Base-by-base conservation (phyloP, 139 green algal genomes). In the Chlorella sp. region DNA sequence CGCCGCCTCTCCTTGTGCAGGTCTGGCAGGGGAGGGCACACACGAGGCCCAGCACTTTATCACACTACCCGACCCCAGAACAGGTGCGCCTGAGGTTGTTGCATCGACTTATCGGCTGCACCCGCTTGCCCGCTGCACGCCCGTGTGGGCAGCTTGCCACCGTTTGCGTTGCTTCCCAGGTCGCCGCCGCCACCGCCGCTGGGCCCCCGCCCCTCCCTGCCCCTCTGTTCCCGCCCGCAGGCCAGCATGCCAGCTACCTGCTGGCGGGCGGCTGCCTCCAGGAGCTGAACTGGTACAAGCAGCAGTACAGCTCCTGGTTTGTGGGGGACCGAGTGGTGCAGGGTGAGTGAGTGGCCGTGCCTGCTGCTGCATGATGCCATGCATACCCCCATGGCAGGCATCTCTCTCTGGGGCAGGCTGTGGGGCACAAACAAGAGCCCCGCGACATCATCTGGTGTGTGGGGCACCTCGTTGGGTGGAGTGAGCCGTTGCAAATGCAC, bases 301-400 rank as follows among this genome's bases (percentile, higher is more conserved):
- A 75, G 36, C 88, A 88, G 57, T 92, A 86, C 75, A 84, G 73
- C n/a, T 87, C 71, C 71, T 94, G 91, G 91, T 91, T 94, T 73
- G 53, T 94, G 22, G 64, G 86, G n/a, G 82, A 94, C 76, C 82
- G 39, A 7, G 86, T 94, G 40, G 15, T 91, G 32, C 48, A 88
- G 61, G 91, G 91, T 92, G 60, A 28, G 89, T 32, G 34, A 7
- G 21, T 16, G 18, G 71, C 71, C 68, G 24, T n/a, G n/a, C n/a
- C n/a, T n/a, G n/a, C n/a, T n/a, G n/a, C n/a, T n/a, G n/a, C n/a
- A n/a, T n/a, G n/a, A n/a, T n/a, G n/a, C n/a, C n/a, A n/a, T n/a
- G n/a, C n/a, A n/a, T n/a, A n/a, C n/a, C n/a, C n/a, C n/a, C n/a
- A n/a, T n/a, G n/a, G n/a, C n/a, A n/a, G n/a, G n/a, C n/a, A n/a